Base-by-base conservation (phyloP, 1,284 basidiomycete genomes). In the Cystobasidium pallidum region DNA sequence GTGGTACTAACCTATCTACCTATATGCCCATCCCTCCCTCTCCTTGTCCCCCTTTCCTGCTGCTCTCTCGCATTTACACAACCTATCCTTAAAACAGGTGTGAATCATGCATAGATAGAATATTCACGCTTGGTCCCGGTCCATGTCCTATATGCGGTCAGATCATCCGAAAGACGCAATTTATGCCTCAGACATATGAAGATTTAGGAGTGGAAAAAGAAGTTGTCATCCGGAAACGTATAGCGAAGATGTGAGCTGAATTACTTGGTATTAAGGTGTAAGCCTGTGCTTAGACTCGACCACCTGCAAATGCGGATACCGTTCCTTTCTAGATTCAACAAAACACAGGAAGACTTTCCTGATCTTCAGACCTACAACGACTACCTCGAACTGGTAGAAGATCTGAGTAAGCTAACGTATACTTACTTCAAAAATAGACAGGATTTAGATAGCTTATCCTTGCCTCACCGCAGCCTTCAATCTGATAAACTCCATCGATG, bases 131-230 rank as follows among this genome's bases (percentile, higher is more conserved):
- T 1, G 95, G 96, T 3, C 95, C 96, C 0, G 94, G 93, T 15
- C 92, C 93, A 7, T 99, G 96, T 85, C 96, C 96, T 13, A 89
- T 92, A 74, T 99, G 96, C 81, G 87, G 86, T 64, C 90, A 89
- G 77, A 88, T 91, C n/a, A 85, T 97, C 66, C 85, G 96, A 36
- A 99, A 98, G 81, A 86, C 92, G 51, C 92, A 93, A 30, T 99
- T 99, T 79, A 90, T 89, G 24, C 91, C 92, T 2, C 96, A 98
- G 82, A 98, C 94, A 0, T 99, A 99, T 76, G 94, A 98, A 81
- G 95, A 99, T 80, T 84, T 99, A 21, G 87, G 86, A 1, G 95
- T 99, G 0, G 96, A 99, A 83, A 95, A 95, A 81, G 96, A 99
- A 82, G 91, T 99, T 0, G 88, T 91, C 1, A 86, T 99, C 3